Conservation (phyloP, 805 yeast species). For the Wickerhamomyces subpelliculosus region DNA sequence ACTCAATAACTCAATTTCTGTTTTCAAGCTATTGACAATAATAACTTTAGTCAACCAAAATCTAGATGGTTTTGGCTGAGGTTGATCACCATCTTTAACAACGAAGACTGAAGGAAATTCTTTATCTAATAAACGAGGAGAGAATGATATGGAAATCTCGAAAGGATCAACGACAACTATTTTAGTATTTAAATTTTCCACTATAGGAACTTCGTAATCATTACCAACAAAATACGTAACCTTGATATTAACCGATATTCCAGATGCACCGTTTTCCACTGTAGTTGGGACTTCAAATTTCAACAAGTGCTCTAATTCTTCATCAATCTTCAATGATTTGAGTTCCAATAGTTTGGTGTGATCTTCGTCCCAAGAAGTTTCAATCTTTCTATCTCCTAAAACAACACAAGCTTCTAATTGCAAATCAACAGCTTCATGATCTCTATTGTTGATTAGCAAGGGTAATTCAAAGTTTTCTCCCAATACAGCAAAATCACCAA, state of each 20-base stretch:
- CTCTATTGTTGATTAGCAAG: conserved; percentile 22
- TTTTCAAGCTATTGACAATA: conserved; percentile 22
- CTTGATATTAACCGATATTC: conserved; percentile 11
- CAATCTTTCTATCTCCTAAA: conserved; percentile 2
- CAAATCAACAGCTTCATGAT: conserved; percentile 26
- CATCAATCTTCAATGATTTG: conserved; percentile 3
- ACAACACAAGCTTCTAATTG: conserved; percentile 12
- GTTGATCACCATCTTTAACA: conserved; percentile 10
- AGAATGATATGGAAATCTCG: conserved; percentile 20
- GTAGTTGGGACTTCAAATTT: conserved; percentile 6
- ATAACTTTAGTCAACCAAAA: conserved; percentile 27
- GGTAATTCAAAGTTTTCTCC: conserved; percentile 23
- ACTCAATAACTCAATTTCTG: conserved; percentile 28
- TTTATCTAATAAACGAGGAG: conserved; percentile 23
- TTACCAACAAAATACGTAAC: conserved; percentile 22
- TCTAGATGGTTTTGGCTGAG: conserved; percentile 26
- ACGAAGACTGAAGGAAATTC: conserved; percentile 24
- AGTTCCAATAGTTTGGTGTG: conserved; percentile 2
- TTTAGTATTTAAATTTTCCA: conserved; percentile 14
- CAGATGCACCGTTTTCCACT: background rate
- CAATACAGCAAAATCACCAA: conserved; percentile 20
- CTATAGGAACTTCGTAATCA: conserved; percentile 24
- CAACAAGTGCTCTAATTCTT: conserved; percentile 1
- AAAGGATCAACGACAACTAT: conserved; percentile 27
- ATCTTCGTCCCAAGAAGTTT: conserved; percentile 1